A percentile compares a stretch with the other conserved stretches of the same genome.
phyloP scores from a whole-genome alignment of 176 grass and related monocot species.

The Aegilops sharonensis region DNA sequence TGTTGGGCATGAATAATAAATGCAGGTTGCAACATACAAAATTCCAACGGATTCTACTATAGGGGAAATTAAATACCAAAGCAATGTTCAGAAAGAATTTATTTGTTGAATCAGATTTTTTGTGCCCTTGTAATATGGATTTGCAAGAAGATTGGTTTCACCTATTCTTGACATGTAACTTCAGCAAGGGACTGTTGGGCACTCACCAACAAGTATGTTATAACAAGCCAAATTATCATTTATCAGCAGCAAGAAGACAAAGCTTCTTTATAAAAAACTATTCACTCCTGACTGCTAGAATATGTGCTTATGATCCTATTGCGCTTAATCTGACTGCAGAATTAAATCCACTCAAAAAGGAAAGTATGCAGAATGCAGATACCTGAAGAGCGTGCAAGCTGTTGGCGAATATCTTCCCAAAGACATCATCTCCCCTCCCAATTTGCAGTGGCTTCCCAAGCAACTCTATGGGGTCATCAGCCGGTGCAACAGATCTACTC shows the following conservation, averaged over 20 bases:
- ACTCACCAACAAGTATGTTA: neutral
- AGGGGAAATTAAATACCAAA: too few species aligned
- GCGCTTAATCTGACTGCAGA: neutral
- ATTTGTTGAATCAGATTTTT: too few species aligned
- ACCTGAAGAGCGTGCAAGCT: constrained; percentile 95
- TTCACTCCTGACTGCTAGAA: neutral
- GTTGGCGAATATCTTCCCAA: constrained; percentile 65
- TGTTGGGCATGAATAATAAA: neutral
- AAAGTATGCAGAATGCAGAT: neutral
- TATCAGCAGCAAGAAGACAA: neutral
- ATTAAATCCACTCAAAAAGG: neutral
- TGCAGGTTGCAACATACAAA: neutral
- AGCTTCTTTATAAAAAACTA: neutral
- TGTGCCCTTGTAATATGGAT: too few species aligned
- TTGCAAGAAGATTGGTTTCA: too few species aligned
- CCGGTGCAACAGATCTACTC: neutral
- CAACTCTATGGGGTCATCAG: constrained; percentile 50
- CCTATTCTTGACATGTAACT: neutral
- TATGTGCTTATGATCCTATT: neutral
- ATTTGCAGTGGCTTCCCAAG: constrained; percentile 61
- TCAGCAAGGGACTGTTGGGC: neutral
- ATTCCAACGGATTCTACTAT: neutral
- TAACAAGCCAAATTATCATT: neutral
- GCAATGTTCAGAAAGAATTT: too few species aligned
- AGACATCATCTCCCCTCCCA: constrained; percentile 53